Evolutionary conservation across 2,329 filamentous ascomycete species (phyloP), one percentile per base, ranked within the genome.

Genomic region (Colletotrichum filicis): DNA sequence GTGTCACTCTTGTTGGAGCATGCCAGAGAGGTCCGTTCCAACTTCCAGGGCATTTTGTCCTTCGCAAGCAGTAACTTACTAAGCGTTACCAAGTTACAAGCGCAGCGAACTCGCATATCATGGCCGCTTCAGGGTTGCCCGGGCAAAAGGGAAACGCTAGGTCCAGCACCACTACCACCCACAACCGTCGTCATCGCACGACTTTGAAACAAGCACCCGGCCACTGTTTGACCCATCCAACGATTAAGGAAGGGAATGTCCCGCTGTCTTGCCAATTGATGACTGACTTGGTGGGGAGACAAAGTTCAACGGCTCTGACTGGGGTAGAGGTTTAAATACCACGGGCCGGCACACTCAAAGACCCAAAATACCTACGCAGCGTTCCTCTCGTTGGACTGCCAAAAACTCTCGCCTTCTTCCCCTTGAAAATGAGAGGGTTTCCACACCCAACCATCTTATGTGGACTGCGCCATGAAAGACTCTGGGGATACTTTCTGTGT

Each of bases 201-300:
- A 69, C 66, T 37, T n/a, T 73, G 70, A 73, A 73, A 73, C 70
- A 60, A 65, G 52, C 66, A 57, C 26, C 66, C 64, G 65, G 69
- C 65, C 69, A 69, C 52, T 53, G 69, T 72, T 69, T 72, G 69
- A 72, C 69, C 69, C 69, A 69, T 72, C 32, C 53, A 11, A 28
- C 19, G 42, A 49, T n/a, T 49, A 4, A 49, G 42, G 1, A 49
- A 9, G 19, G 7, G 42, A 49, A n/a, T 49, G 19, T 49, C 19
- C 42, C 42, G 42, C 42, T 14, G 49, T 32, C 60, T 26, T 26
- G 60, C 24, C 61, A 49, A 2, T 42, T 19, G 37, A 42, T 42
- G 14, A 42, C 19, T 30, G 14, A 42, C 19, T 30, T 53, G 30
- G 16, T 57, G 35, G 35, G 56, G 2, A 35, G 49, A 42, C 37